phyloP scores from a whole-genome alignment of 495 filamentous ascomycete species.

The Bacidia rubella region DNA sequence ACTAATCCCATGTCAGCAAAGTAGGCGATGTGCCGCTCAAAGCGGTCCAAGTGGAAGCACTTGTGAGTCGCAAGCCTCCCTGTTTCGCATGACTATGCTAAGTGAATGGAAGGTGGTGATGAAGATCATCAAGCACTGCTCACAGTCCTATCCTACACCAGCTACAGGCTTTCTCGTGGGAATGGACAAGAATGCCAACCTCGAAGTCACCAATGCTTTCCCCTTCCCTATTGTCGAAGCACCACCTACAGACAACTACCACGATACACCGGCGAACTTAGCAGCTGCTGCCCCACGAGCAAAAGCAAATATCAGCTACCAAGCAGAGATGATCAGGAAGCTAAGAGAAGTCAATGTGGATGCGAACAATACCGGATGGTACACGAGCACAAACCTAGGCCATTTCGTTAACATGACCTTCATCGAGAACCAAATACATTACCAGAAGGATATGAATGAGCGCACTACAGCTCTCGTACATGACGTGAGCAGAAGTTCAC shows the following conservation, averaged over 20 bases:
- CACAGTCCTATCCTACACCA: slow-evolving; percentile 71
- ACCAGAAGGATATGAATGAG: slow-evolving; percentile 88
- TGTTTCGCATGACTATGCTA: slow-evolving; percentile 17
- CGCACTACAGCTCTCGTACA: slow-evolving; percentile 87
- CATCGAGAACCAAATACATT: slow-evolving; percentile 95
- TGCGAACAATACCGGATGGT: slow-evolving; percentile 96
- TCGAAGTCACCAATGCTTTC: slow-evolving; percentile 91
- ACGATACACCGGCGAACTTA: slow-evolving; percentile 58
- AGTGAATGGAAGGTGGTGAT: slow-evolving; percentile 59
- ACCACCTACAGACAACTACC: slow-evolving; percentile 58
- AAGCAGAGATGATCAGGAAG: slow-evolving; percentile 94
- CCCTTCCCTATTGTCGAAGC: slow-evolving; percentile 81
- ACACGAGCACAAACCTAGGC: slow-evolving; percentile 95
- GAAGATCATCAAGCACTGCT: slow-evolving; percentile 92
- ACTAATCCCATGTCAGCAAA: slow-evolving; percentile 28
- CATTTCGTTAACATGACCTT: slow-evolving; percentile 92
- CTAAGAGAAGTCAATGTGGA: slow-evolving; percentile 95
- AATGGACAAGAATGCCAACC: slow-evolving; percentile 71
- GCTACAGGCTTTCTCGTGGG: slow-evolving; percentile 85
- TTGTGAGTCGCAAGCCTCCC: slow-evolving; percentile 36
- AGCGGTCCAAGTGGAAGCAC: slow-evolving; percentile 72
- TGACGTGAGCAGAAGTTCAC: slow-evolving; percentile 84
- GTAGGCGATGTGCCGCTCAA: slow-evolving; percentile 44
- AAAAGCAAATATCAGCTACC: slow-evolving; percentile 78
- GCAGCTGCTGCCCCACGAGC: slow-evolving; percentile 82